Conservation (phyloP, 2,329 filamentous ascomycete genomes). For the Botryosphaeria dothidea region DNA sequence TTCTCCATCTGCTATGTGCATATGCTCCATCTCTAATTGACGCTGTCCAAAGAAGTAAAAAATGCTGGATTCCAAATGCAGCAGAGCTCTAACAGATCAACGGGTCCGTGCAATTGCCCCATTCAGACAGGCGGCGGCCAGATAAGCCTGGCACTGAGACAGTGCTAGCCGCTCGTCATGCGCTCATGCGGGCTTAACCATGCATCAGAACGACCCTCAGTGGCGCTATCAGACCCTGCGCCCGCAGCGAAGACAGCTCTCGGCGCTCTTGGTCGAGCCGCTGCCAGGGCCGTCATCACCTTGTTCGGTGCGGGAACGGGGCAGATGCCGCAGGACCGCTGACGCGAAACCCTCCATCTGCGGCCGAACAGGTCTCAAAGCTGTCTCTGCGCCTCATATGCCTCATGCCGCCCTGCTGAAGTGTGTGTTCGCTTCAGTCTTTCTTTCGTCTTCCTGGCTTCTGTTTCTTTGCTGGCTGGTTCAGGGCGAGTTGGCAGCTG, state of each 20-base stretch:
- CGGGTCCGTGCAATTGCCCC: conserved; percentile 2
- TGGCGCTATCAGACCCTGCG: conserved; percentile 6
- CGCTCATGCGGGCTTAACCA: not conserved
- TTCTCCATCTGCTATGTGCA: not conserved
- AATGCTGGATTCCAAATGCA: not conserved
- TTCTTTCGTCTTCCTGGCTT: conserved; percentile 14
- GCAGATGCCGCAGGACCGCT: conserved; percentile 8
- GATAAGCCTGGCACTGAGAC: conserved; percentile 3
- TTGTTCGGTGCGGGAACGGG: not conserved
- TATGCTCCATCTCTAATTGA: not conserved
- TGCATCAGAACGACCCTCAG: not conserved
- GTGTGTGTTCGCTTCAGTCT: not conserved
- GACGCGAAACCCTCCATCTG: conserved; percentile 16
- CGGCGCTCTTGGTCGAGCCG: conserved; percentile 4
- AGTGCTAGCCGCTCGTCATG: conserved; percentile 9
- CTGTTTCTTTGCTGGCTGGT: conserved; percentile 17
- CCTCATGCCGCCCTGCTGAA: conserved; percentile 12
- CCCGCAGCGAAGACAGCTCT: not conserved
- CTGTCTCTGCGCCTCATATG: conserved; percentile 14
- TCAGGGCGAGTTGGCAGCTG: conserved; percentile 18
- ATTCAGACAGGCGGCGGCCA: not conserved
- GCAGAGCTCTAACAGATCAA: conserved; percentile 3
- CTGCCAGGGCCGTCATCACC: not conserved
- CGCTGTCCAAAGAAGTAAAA: not conserved
- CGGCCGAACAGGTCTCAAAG: conserved; percentile 8